Percentiles rank a stretch among this genome's conserved stretches.
Evolutionary conservation across 208 protist species (phyloP).

Genomic region (Porcisia deanei): DNA sequence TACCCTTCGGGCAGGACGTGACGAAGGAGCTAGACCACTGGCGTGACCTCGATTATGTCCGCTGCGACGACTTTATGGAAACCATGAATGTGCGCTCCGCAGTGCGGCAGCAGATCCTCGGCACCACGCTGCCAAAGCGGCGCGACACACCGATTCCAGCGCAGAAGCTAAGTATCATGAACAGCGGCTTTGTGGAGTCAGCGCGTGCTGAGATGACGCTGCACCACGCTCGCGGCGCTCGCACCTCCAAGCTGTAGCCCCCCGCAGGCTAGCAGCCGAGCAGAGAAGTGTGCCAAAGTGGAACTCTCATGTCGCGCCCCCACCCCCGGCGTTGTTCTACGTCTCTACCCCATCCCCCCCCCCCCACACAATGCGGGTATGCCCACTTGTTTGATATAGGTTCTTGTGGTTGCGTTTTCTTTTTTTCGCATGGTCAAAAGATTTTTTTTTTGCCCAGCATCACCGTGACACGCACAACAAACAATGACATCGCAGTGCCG

Average conservation of each 20-base stretch:
- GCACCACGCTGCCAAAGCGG: slow-evolving; percentile 39
- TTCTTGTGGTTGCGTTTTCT: neutral
- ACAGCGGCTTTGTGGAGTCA: slow-evolving; percentile 57
- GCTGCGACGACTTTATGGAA: slow-evolving; percentile 79
- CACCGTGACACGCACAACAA: neutral
- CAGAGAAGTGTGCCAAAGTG: neutral
- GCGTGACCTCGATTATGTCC: slow-evolving; percentile 66
- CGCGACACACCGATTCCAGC: slow-evolving; percentile 47
- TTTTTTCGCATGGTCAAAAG: neutral
- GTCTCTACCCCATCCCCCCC: neutral
- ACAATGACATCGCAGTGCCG: neutral
- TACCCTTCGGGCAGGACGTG: slow-evolving; percentile 42
- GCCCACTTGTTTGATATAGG: neutral
- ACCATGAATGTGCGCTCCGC: slow-evolving; percentile 71
- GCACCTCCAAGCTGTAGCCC: slow-evolving; percentile 25
- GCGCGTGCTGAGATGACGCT: slow-evolving; percentile 44
- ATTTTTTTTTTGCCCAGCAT: neutral
- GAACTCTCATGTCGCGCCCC: neutral
- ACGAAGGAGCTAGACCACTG: slow-evolving; percentile 82
- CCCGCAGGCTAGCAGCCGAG: neutral
- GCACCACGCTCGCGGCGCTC: slow-evolving; percentile 14
- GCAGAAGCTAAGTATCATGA: slow-evolving; percentile 45
- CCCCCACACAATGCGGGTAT: neutral
- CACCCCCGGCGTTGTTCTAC: neutral
- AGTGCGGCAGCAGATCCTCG: slow-evolving; percentile 52